Conservation (phyloP, 1,284 basidiomycete species). For the Neonothopanus nambi region DNA sequence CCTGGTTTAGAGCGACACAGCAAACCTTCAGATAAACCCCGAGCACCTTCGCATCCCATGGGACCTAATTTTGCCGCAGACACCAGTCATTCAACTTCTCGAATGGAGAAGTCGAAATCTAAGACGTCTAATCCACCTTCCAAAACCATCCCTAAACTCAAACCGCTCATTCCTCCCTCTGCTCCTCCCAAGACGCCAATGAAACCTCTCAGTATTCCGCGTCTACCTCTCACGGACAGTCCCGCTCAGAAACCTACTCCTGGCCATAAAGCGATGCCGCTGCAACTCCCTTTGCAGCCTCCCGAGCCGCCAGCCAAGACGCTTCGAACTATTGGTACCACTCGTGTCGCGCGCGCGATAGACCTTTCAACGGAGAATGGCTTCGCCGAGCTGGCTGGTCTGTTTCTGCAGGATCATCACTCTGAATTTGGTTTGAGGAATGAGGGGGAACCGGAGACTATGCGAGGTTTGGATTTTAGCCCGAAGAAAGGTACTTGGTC, state of each 20-base stretch:
- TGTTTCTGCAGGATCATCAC: conserved; percentile 39
- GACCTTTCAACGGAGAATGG: conserved; percentile 41
- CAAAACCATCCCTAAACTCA: conserved; percentile 3
- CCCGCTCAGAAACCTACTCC: background rate
- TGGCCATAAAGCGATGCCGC: conserved; percentile 12
- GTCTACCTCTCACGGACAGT: background rate
- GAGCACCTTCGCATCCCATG: background rate
- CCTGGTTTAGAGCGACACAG: too few relatives aligned
- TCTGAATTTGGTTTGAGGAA: conserved; percentile 26
- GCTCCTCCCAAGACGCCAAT: background rate
- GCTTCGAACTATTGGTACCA: conserved; percentile 40
- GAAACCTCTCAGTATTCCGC: conserved; percentile 2
- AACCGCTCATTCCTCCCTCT: background rate
- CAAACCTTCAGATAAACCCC: background rate
- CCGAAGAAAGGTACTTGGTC: conserved; percentile 35
- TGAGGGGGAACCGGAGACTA: conserved; percentile 29
- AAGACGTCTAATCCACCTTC: background rate
- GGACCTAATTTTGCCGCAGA: too few relatives aligned
- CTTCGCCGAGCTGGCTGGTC: conserved; percentile 38
- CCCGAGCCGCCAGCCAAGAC: conserved; percentile 15
- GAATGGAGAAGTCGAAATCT: too few relatives aligned
- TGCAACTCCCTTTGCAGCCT: conserved; percentile 16
- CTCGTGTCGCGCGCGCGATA: conserved; percentile 39
- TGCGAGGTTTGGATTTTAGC: conserved; percentile 36
- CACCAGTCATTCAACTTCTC: too few relatives aligned